These are phyloP conservation scores for Capsicum rhomboideum DNA, from an alignment of 257 asterid genomes.

Conservation along the genomic window DNA sequence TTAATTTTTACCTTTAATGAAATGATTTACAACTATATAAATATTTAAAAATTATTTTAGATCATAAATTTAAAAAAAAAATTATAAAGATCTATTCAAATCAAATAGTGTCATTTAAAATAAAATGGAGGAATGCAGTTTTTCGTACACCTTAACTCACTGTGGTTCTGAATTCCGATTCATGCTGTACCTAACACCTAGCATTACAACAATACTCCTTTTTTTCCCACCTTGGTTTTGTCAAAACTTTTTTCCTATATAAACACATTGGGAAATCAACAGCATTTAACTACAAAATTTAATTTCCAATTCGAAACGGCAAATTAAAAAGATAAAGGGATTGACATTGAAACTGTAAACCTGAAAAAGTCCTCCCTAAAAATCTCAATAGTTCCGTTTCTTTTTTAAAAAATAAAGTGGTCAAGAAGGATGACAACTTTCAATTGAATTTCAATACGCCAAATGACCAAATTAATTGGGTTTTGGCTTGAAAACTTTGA, in stretches of 20 bases:
- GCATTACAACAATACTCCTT: neutral
- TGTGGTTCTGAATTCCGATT: constrained; percentile 3
- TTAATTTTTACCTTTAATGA: no score
- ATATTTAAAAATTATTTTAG: no score
- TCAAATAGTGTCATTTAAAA: no score
- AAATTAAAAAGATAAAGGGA: neutral
- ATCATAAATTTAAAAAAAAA: no score
- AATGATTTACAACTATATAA: no score
- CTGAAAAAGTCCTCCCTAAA: neutral
- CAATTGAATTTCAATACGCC: neutral
- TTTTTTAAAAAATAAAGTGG: neutral
- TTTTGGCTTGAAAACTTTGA: neutral
- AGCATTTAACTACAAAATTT: neutral
- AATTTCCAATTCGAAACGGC: neutral
- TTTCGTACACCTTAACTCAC: neutral
- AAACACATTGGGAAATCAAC: constrained; percentile 21
- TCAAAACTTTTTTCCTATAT: constrained; percentile 11
- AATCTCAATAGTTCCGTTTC: neutral
- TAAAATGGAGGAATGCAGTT: neutral
- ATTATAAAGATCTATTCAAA: no score
- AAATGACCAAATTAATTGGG: neutral
- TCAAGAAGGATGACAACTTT: neutral
- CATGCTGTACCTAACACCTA: neutral
- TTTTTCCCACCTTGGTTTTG: constrained; percentile 26
- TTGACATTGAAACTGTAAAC: neutral